Evolutionary conservation across 495 filamentous ascomycete genomes (phyloP).

Genomic region (Neurospora cerealis): DNA sequence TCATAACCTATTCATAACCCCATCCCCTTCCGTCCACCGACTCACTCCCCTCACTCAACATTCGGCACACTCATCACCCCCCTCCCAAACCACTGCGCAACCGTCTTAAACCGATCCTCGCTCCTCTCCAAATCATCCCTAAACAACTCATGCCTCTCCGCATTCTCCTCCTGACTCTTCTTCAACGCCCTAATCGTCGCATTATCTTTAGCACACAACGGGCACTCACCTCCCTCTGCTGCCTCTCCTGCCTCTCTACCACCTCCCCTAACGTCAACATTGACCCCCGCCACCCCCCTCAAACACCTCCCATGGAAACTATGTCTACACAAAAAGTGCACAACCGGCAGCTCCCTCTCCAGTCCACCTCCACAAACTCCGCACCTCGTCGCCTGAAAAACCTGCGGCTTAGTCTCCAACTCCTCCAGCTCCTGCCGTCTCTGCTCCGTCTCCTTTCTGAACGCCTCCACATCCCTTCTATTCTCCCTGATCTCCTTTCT

Average conservation of each 20-base stretch:
- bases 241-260: constrained; percentile 37
- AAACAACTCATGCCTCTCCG: constrained; percentile 86
- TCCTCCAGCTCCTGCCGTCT: constrained; percentile 70
- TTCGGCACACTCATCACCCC: constrained; percentile 64
- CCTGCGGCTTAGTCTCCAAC: constrained; percentile 64
- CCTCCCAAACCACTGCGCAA: constrained; percentile 89
- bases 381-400: constrained; percentile 87
- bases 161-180: constrained; percentile 76
- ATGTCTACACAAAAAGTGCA: constrained; percentile 95
- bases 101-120: constrained; percentile 73
- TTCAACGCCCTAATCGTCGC: constrained; percentile 78
- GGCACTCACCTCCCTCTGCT: constrained; percentile 59
- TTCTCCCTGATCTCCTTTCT: constrained; percentile 76
- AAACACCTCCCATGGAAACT: constrained; percentile 88
- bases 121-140: constrained; percentile 67
- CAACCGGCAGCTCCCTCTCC: constrained; percentile 70
- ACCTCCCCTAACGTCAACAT: constrained; percentile 6
- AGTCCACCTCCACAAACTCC: constrained; percentile 52
- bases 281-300: constrained; percentile 27
- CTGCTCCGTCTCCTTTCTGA: constrained; percentile 72
- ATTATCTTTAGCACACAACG: constrained; percentile 71
- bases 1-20: background rate
- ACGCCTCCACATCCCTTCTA: constrained; percentile 69
- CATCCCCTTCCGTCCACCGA: no score
- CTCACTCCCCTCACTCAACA: constrained; percentile 22